Evolutionary conservation across 1,284 basidiomycete species (phyloP).

Genomic region (Puccinia triticina): DNA sequence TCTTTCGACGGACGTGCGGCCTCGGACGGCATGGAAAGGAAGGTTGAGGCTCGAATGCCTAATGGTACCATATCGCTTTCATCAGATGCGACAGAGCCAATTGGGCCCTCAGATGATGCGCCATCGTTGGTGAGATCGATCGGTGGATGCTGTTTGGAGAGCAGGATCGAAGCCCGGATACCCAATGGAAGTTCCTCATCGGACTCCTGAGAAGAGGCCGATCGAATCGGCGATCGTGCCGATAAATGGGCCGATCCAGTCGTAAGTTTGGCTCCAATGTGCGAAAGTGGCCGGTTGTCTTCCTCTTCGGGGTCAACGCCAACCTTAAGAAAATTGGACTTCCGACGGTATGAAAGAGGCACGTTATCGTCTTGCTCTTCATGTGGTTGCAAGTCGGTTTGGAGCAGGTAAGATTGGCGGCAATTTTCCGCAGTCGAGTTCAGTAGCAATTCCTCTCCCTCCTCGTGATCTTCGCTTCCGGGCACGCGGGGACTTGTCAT

Average conservation of each 20-base stretch:
- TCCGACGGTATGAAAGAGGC: slow-evolving; percentile 41
- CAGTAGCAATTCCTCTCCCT: slow-evolving; percentile 6
- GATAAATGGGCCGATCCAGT: not conserved
- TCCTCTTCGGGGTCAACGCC: slow-evolving; percentile 18
- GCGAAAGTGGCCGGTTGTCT: slow-evolving; percentile 46
- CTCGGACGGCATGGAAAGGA: not conserved
- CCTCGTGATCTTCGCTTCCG: slow-evolving; percentile 25
- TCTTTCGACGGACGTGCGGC: not conserved
- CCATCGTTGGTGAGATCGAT: slow-evolving; percentile 47
- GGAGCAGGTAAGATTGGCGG: not conserved
- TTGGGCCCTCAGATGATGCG: slow-evolving; percentile 24
- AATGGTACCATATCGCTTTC: slow-evolving; percentile 44
- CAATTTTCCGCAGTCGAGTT: not conserved
- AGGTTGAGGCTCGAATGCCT: slow-evolving; percentile 37
- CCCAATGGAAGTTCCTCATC: slow-evolving; percentile 50
- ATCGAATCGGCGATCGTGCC: slow-evolving; percentile 8
- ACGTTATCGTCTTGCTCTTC: slow-evolving; percentile 41
- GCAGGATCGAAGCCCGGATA: slow-evolving; percentile 42
- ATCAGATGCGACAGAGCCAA: slow-evolving; percentile 36
- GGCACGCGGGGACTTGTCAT: not conserved
- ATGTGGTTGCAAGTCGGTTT: not conserved
- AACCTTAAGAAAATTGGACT: slow-evolving; percentile 21
- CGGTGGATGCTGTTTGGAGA: slow-evolving; percentile 40
- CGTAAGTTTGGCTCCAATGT: not conserved
- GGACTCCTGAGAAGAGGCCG: slow-evolving; percentile 38